phyloP scores from a whole-genome alignment of 805 yeast genomes.

The Priceomyces haplophilus region DNA sequence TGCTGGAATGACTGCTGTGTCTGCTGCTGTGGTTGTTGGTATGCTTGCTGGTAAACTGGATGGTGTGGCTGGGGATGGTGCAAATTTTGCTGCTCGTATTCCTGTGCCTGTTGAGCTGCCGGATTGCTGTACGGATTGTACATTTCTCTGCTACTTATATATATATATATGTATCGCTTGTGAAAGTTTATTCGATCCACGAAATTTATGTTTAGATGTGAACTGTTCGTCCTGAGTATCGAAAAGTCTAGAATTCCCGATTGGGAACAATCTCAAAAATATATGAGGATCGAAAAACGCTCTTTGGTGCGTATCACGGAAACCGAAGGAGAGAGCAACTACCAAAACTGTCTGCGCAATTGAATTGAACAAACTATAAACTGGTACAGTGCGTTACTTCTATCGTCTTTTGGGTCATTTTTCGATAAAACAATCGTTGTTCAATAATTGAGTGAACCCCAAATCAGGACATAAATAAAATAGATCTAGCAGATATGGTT shows the following conservation, averaged over 20 bases:
- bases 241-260: neutral
- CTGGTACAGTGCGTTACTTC: too few relatives aligned
- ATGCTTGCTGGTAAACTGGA: slow-evolving; percentile 11
- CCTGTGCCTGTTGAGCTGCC: slow-evolving; percentile 19
- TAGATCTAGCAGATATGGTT: slow-evolving; percentile 10
- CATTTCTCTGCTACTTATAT: slow-evolving; percentile 17
- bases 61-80: slow-evolving; percentile 32
- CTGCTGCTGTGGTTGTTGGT: slow-evolving; percentile 12
- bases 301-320: too few relatives aligned
- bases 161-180: neutral
- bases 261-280: neutral
- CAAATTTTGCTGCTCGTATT: slow-evolving; percentile 20
- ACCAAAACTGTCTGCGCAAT: too few relatives aligned
- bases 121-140: slow-evolving; percentile 38
- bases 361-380: too few relatives aligned
- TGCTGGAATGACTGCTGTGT: slow-evolving; percentile 7
- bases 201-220: neutral
- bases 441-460: neutral
- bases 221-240: neutral
- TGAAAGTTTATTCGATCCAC: neutral
- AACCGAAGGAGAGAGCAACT: too few relatives aligned
- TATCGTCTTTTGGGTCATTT: too few relatives aligned
- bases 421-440: too few relatives aligned
- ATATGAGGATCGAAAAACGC: too few relatives aligned
- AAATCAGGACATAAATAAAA: neutral